A percentile compares a stretch with the other conserved stretches of the same genome.
These are phyloP conservation scores for Carallia brachiata DNA, from an alignment of 345 rosid genomes.

Conservation along the genomic window DNA sequence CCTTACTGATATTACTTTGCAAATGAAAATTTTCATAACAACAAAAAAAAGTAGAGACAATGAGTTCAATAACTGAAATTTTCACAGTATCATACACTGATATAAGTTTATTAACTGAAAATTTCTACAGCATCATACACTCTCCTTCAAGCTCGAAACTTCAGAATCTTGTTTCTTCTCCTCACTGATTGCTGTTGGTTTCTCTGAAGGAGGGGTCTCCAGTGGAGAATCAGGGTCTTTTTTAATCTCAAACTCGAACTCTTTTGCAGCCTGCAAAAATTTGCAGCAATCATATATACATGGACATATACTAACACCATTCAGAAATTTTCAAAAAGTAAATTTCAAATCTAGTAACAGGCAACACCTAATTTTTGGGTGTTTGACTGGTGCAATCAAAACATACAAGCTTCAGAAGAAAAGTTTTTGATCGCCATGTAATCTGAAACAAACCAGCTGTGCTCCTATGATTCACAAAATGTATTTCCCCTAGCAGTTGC, in stretches of 20 bases:
- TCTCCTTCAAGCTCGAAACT: constrained; percentile 66
- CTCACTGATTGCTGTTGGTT: constrained; percentile 39
- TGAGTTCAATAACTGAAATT: constrained; percentile 8
- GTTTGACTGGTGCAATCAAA: background rate
- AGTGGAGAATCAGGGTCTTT: constrained; percentile 58
- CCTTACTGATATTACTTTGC: too few relatives aligned
- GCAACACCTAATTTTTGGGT: background rate
- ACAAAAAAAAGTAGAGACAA: constrained; percentile 3
- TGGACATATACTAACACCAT: background rate
- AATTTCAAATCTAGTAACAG: background rate
- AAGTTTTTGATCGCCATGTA: background rate
- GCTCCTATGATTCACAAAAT: background rate
- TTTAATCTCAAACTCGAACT: constrained; percentile 92
- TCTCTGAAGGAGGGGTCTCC: constrained; percentile 35
- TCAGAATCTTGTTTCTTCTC: constrained; percentile 46
- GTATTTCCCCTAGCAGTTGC: background rate
- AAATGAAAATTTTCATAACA: background rate
- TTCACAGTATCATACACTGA: constrained; percentile 45
- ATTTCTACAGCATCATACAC: constrained; percentile 43
- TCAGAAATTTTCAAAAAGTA: background rate
- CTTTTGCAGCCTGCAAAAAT: constrained; percentile 85
- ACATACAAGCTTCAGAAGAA: background rate
- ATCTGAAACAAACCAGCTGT: background rate
- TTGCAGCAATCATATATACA: background rate
- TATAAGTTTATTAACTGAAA: constrained; percentile 6